Conservation (phyloP, 75 land plant species). For the Pinus taeda region DNA sequence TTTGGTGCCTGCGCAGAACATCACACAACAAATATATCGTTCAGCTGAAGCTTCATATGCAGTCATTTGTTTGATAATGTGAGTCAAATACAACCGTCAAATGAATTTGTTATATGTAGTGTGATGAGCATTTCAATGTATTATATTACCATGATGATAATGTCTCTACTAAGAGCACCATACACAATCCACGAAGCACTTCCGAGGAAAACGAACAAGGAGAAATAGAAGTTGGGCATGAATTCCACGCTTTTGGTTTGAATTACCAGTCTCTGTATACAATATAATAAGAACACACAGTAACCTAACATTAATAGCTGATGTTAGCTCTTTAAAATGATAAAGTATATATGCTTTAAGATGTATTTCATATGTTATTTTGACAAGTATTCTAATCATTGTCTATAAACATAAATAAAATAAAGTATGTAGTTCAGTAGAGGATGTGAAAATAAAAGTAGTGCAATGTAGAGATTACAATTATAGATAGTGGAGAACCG, state of each 20-base stretch:
- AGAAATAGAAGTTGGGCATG: slow-evolving; percentile 21
- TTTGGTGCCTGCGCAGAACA: not conserved
- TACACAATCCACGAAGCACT: slow-evolving; percentile 17
- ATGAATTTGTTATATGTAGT: not conserved
- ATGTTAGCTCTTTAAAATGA: no score
- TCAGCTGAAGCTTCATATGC: not conserved
- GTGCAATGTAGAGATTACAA: no score
- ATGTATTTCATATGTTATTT: no score
- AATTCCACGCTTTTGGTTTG: slow-evolving; percentile 20
- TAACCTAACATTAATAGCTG: no score
- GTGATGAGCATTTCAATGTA: not conserved
- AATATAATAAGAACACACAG: not conserved
- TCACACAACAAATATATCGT: not conserved
- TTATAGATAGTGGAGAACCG: not conserved
- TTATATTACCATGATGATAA: slow-evolving; percentile 11
- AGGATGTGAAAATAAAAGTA: no score
- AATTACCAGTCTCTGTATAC: slow-evolving; percentile 14
- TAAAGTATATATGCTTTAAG: no score
- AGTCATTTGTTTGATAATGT: not conserved
- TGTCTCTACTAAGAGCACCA: slow-evolving; percentile 15
- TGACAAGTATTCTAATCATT: no score
- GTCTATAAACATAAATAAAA: no score
- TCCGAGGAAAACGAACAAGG: slow-evolving; percentile 18
- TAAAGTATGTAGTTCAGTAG: no score
- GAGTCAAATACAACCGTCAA: not conserved